Base-by-base conservation (phyloP, 352 stramenopile genomes). In the Pythium inflatum region DNA sequence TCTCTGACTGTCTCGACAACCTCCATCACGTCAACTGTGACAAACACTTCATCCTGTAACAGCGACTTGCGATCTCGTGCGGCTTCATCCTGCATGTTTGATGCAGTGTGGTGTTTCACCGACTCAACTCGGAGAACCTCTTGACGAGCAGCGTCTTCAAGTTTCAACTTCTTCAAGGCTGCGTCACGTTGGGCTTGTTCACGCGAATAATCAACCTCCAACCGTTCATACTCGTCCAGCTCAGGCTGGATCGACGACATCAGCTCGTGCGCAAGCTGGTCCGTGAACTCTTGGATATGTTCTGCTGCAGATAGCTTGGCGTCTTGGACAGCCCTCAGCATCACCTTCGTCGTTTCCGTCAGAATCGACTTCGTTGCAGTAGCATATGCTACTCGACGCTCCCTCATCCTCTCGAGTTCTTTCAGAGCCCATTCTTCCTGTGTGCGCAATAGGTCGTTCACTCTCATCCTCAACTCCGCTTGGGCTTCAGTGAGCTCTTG, bases 361-460 rank as follows among this genome's bases (percentile, higher is more conserved):
- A 92, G 56, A 40, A 90, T 76, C 27, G 75, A 76, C 24, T 88
- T 68, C 0, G 69, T 79, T 2, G 66, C 57, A 18, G 62, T 65
- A 31, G 70, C 51, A 30, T 85, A 78, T 16, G 70, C 64, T 8
- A 70, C 69, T 2, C 85, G 80, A 51, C 74, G 77, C 33, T 73
- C 62, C 51, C 88, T 82, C 58, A 88, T 82, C 3, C 73, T 75
- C 33, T 87, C 70, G 5, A 89, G 69, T 41, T 89, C 71, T 6
- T 74, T 71, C 22, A 87, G 20, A 7, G 72, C 76, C 61, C 69
- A 80, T 38, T 68, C 75, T 63, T 89, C 77, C 24, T 88, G 71
- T 16, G 69, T 56, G 28, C 60, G 71, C 12, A 88, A 61, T 24
- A 79, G 48, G n/a, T 62, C 63, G 18, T 78, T 70, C 5, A 81